Evolutionary conservation across 1,284 basidiomycete genomes (phyloP).

Genomic region (Mycena citricolor): DNA sequence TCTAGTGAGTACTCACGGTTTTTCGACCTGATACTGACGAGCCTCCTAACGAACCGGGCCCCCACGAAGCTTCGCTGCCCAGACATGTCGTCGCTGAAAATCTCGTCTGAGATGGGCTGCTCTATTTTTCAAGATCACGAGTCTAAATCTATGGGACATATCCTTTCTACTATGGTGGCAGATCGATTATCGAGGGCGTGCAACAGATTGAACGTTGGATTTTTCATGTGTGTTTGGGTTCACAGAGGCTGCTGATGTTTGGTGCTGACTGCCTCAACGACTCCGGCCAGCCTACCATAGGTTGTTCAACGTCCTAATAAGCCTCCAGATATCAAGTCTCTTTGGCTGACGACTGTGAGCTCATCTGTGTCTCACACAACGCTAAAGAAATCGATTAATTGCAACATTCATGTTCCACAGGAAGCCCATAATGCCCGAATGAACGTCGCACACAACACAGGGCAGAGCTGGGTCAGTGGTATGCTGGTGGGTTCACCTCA

Average conservation of each 20-base stretch:
- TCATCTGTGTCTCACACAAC: not conserved
- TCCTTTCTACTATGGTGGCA: not conserved
- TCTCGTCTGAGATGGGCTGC: constrained; percentile 18
- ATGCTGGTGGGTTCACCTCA: too few species aligned
- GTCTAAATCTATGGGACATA: constrained; percentile 16
- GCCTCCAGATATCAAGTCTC: constrained; percentile 22
- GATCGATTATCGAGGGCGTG: not conserved
- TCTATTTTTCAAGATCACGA: constrained; percentile 21
- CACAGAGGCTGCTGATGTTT: not conserved
- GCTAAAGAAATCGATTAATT: too few species aligned
- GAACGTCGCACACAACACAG: too few species aligned
- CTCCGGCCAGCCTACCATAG: constrained; percentile 9
- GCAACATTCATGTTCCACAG: too few species aligned
- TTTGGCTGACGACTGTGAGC: constrained; percentile 19
- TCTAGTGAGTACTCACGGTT: constrained; percentile 1
- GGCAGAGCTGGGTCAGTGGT: too few species aligned
- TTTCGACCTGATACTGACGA: constrained; percentile 20
- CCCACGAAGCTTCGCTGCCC: constrained; percentile 7
- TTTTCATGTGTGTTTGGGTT: constrained; percentile 22
- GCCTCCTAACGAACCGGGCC: constrained; percentile 11
- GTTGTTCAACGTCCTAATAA: constrained; percentile 21
- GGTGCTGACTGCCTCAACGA: too few species aligned
- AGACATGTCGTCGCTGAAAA: constrained; percentile 13
- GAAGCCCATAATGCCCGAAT: too few species aligned
- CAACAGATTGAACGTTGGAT: constrained; percentile 19